These are phyloP conservation scores for Lecanicillium sp. DNA, from an alignment of 2,329 filamentous ascomycete genomes.

Conservation along the genomic window DNA sequence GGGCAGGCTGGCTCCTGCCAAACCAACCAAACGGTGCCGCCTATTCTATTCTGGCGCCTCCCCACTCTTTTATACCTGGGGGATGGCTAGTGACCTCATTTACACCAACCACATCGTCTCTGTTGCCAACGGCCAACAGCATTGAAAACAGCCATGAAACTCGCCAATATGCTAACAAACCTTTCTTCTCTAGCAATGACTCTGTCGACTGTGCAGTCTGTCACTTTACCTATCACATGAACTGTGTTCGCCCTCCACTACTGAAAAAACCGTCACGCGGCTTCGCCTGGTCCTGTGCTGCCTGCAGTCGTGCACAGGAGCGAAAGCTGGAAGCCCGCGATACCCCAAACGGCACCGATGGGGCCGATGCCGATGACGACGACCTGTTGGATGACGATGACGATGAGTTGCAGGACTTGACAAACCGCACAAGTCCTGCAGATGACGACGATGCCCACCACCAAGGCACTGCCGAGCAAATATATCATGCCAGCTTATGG, in stretches of 20 bases:
- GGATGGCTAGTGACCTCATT: too few species aligned
- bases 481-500: conserved; percentile 90
- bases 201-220: conserved; percentile 97
- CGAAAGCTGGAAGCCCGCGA: conserved; percentile 83
- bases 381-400: conserved; percentile 32
- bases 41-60: too few species aligned
- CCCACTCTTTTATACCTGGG: too few species aligned
- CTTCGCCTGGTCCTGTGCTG: conserved; percentile 95
- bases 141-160: background rate
- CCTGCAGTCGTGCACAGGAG: conserved; percentile 93
- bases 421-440: conserved; percentile 56
- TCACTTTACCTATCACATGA: conserved; percentile 95
- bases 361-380: conserved; percentile 66
- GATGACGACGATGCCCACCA: conserved; percentile 47
- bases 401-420: conserved; percentile 44
- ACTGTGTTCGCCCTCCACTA: conserved; percentile 85
- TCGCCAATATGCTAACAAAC: conserved; percentile 14
- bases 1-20: conserved; percentile 3
- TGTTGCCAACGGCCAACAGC: background rate
- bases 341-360: conserved; percentile 66
- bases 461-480: conserved; percentile 71
- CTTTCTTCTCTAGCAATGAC: conserved; percentile 56
- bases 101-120: background rate
- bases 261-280: conserved; percentile 94
- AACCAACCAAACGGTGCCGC: conserved; percentile 4